Conservation (phyloP, 305 asterid genomes). For the Fraxinus ornus region DNA sequence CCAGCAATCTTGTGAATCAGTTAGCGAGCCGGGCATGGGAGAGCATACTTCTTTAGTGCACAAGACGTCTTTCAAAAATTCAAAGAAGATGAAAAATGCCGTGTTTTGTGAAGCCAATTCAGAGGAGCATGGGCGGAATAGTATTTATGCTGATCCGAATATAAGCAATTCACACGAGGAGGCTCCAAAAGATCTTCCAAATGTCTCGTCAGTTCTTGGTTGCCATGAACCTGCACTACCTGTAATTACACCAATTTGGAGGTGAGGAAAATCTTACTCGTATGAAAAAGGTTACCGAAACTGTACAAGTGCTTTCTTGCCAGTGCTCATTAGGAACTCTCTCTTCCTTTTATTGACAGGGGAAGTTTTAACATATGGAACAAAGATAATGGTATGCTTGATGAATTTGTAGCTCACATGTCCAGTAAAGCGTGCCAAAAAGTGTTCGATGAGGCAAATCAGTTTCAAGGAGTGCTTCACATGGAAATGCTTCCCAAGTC, state of each 20-base stretch:
- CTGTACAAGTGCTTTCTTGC: background rate
- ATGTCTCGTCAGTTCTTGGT: background rate
- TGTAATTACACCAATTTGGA: conserved; percentile 53
- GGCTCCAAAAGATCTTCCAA: conserved; percentile 5
- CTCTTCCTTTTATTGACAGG: conserved; percentile 33
- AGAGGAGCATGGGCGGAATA: background rate
- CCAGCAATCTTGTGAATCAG: background rate
- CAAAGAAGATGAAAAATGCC: background rate
- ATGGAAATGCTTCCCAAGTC: conserved; percentile 37
- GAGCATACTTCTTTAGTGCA: background rate
- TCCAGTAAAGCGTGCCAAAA: conserved; percentile 44
- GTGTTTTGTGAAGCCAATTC: background rate
- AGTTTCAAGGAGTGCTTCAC: conserved; percentile 21
- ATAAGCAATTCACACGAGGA: conserved; percentile 10
- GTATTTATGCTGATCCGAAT: conserved; percentile 5
- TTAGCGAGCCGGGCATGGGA: background rate
- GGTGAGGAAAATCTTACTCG: conserved; percentile 39
- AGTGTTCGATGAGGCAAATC: conserved; percentile 33
- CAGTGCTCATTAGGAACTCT: background rate
- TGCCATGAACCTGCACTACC: conserved; percentile 38
- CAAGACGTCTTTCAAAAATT: background rate
- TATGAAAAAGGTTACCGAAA: background rate
- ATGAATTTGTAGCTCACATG: conserved; percentile 43
- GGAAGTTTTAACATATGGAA: conserved; percentile 44
- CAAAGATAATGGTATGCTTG: conserved; percentile 20